A percentile compares a stretch with the other conserved stretches of the same genome.
Evolutionary conservation across 2,329 filamentous ascomycete species (phyloP).

Genomic region (Calonectria leucothoes): DNA sequence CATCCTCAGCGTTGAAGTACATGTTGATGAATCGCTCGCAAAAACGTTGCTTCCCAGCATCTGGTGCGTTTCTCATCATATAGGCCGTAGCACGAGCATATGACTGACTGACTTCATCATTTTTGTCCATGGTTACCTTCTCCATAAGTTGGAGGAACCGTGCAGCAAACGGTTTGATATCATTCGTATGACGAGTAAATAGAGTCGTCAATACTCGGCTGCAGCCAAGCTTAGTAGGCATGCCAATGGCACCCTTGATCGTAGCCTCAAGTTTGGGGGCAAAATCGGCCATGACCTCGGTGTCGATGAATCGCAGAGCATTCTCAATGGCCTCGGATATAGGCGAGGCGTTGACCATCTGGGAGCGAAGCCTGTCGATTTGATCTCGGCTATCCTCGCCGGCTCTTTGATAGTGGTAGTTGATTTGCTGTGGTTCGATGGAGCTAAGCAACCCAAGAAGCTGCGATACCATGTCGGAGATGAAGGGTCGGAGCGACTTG

Average conservation of each 20-base stretch:
- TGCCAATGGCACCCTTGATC: conserved; percentile 87
- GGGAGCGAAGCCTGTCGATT: conserved; percentile 88
- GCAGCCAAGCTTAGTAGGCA: conserved; percentile 94
- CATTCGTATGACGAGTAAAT: conserved; percentile 79
- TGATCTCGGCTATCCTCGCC: conserved; percentile 88
- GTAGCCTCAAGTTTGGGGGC: conserved; percentile 79
- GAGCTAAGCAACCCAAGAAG: conserved; percentile 86
- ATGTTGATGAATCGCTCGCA: conserved; percentile 69
- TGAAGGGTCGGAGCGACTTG: conserved; percentile 81
- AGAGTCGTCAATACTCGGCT: conserved; percentile 86
- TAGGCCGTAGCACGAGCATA: conserved; percentile 92
- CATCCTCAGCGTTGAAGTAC: conserved; percentile 87
- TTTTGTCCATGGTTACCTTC: conserved; percentile 87
- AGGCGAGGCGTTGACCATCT: conserved; percentile 85
- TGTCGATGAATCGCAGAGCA: conserved; percentile 86
- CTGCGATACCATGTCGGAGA: conserved; percentile 83
- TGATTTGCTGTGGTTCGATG: conserved; percentile 88
- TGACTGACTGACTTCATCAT: conserved; percentile 90
- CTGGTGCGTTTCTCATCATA: conserved; percentile 71
- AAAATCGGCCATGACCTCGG: conserved; percentile 79
- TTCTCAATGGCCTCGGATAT: conserved; percentile 94
- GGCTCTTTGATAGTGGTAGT: conserved; percentile 92
- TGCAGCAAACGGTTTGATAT: conserved; percentile 81
- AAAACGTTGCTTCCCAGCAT: conserved; percentile 62
- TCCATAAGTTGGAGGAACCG: conserved; percentile 82